A percentile compares a stretch with the other conserved stretches of the same genome.
phyloP scores from a whole-genome alignment of 106 monocot species.

The Apostasia shenzhenica region DNA sequence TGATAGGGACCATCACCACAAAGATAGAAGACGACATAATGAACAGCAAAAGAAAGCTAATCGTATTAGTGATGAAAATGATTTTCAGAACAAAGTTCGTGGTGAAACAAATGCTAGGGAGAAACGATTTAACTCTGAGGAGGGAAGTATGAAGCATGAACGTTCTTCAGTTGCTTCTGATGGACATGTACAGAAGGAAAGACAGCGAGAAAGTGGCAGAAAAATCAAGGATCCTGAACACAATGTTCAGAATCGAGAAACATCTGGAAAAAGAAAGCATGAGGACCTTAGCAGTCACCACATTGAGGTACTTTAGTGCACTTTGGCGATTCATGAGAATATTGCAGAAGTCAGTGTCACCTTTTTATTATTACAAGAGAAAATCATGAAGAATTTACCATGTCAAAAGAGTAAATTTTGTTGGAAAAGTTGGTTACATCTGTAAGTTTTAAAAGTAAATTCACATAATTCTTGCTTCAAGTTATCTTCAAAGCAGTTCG shows the following conservation, averaged over 20 bases:
- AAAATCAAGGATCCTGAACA: constrained; percentile 38
- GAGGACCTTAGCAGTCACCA: constrained; percentile 28
- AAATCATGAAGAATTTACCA: neutral
- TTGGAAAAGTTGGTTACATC: too few species aligned
- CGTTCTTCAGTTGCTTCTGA: constrained; percentile 28
- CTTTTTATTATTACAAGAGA: neutral
- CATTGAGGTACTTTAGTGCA: constrained; percentile 17
- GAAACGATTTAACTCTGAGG: constrained; percentile 22
- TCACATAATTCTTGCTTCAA: too few species aligned
- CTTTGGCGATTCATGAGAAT: neutral
- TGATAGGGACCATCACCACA: constrained; percentile 39
- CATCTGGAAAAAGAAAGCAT: constrained; percentile 42
- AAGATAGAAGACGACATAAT: constrained; percentile 31
- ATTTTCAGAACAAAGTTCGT: constrained; percentile 30
- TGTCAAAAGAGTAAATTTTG: neutral
- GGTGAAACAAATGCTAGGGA: constrained; percentile 28
- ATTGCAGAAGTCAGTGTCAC: neutral
- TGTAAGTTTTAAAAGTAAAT: too few species aligned
- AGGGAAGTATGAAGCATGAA: constrained; percentile 49
- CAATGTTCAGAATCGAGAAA: constrained; percentile 12
- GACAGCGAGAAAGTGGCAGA: constrained; percentile 37
- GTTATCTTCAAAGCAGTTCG: too few species aligned
- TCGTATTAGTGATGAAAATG: constrained; percentile 21
- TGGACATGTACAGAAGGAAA: constrained; percentile 29
- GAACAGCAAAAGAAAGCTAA: constrained; percentile 35